These are phyloP conservation scores for Datura wrightii DNA, from an alignment of 257 asterid genomes.

Conservation along the genomic window DNA sequence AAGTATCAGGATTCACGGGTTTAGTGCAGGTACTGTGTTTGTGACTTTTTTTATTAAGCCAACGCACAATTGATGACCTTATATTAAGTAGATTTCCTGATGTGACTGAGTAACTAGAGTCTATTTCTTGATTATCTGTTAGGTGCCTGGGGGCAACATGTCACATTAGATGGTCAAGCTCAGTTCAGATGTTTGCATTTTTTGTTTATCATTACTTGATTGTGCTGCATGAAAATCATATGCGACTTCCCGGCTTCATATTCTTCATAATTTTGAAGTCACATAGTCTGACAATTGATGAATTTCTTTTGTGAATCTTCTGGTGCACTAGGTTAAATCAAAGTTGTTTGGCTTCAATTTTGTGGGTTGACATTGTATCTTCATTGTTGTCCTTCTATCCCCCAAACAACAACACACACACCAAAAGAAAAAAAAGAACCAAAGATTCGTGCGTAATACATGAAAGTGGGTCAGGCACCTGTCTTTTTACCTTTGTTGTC, in stretches of 20 bases:
- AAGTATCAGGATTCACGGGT: conserved; percentile 16
- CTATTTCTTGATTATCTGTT: not conserved
- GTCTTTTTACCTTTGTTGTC: not conserved
- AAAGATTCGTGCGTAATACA: not conserved
- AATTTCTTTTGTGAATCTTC: conserved; percentile 12
- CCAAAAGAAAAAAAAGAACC: not conserved
- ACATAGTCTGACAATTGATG: conserved; percentile 1
- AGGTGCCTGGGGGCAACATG: not conserved
- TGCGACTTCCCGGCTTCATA: not conserved
- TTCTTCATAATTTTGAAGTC: conserved; percentile 6
- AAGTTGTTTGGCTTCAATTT: not conserved
- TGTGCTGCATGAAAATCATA: conserved; percentile 8
- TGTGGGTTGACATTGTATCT: not conserved
- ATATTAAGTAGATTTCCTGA: not conserved
- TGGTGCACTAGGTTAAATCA: not conserved
- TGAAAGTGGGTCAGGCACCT: not conserved
- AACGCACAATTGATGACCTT: not conserved
- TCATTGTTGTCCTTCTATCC: not conserved
- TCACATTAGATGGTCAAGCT: not conserved
- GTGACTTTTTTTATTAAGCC: not conserved
- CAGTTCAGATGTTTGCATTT: not conserved
- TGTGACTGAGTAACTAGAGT: not conserved
- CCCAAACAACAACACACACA: not conserved
- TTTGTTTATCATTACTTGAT: not conserved
- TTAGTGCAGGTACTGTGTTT: conserved; percentile 1